Percentiles rank a stretch among this genome's conserved stretches.
Conservation (phyloP, 129 eudicot genomes). For the Logfia minima region DNA sequence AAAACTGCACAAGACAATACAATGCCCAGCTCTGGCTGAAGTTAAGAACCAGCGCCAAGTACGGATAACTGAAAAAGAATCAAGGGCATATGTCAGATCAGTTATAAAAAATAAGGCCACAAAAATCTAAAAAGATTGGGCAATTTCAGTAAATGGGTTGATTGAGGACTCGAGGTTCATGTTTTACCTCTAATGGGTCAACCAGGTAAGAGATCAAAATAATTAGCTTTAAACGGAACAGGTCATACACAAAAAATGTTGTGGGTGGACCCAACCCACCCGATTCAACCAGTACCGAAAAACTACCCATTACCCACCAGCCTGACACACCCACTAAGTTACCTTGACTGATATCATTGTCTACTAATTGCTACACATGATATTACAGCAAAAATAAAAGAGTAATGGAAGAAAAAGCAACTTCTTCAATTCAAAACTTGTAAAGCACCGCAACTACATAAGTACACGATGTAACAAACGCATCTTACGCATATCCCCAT, state of each 20-base stretch:
- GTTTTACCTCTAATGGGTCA: constrained; percentile 5
- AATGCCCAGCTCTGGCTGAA: constrained; percentile 98
- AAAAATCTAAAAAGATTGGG: background rate
- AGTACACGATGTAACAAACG: background rate
- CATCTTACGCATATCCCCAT: constrained; percentile 89
- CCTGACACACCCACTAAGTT: too few species aligned
- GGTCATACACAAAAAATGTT: background rate
- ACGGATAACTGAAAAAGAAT: constrained; percentile 75
- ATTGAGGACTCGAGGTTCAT: background rate
- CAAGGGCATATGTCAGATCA: constrained; percentile 20
- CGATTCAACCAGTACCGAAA: background rate
- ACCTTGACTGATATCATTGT: too few species aligned
- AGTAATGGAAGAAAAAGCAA: too few species aligned
- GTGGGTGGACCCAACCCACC: background rate
- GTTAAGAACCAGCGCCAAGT: constrained; percentile 85
- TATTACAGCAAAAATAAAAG: too few species aligned
- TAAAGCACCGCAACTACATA: background rate
- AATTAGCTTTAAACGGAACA: background rate
- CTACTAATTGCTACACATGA: too few species aligned
- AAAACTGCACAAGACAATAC: constrained; percentile 94
- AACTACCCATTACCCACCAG: too few species aligned
- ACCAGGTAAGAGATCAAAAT: background rate
- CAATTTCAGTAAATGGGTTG: background rate
- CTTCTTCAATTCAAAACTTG: background rate
- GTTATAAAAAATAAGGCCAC: background rate